These are phyloP conservation scores for Fusarium euwallaceae DNA, from an alignment of 2,329 filamentous ascomycete species.

Conservation along the genomic window DNA sequence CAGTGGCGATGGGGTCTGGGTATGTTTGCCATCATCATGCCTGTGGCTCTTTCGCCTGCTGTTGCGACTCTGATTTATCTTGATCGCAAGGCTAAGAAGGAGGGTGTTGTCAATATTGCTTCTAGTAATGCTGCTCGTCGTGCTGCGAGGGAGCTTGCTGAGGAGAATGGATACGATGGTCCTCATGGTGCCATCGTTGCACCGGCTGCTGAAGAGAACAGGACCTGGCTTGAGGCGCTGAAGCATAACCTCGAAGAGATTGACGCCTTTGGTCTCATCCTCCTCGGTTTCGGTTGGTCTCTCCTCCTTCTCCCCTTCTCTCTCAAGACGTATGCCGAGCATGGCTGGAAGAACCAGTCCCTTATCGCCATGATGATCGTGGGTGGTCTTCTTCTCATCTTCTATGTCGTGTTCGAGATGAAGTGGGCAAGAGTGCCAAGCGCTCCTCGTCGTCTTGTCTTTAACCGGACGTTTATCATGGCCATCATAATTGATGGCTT, in stretches of 20 bases:
- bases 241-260: constrained; percentile 58
- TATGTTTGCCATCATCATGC: constrained; percentile 71
- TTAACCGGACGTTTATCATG: constrained; percentile 50
- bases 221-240: neutral
- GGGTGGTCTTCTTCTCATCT: constrained; percentile 55
- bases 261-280: constrained; percentile 55
- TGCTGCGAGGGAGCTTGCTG: constrained; percentile 32
- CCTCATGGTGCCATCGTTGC: neutral
- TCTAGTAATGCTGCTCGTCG: constrained; percentile 54
- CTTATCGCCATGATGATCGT: constrained; percentile 60
- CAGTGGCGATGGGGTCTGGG: constrained; percentile 65
- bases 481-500: constrained; percentile 49
- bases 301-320: constrained; percentile 78
- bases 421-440: constrained; percentile 45
- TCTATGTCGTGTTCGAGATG: constrained; percentile 62
- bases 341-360: constrained; percentile 57
- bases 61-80: constrained; percentile 66
- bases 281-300: constrained; percentile 61
- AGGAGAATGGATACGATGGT: constrained; percentile 21
- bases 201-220: neutral
- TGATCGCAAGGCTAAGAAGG: constrained; percentile 67
- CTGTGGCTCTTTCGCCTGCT: constrained; percentile 67
- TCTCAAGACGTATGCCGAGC: constrained; percentile 59
- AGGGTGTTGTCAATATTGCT: constrained; percentile 58
- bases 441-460: constrained; percentile 44